phyloP scores from a whole-genome alignment of 805 yeast genomes.

The Saturnispora serradocipensis region DNA sequence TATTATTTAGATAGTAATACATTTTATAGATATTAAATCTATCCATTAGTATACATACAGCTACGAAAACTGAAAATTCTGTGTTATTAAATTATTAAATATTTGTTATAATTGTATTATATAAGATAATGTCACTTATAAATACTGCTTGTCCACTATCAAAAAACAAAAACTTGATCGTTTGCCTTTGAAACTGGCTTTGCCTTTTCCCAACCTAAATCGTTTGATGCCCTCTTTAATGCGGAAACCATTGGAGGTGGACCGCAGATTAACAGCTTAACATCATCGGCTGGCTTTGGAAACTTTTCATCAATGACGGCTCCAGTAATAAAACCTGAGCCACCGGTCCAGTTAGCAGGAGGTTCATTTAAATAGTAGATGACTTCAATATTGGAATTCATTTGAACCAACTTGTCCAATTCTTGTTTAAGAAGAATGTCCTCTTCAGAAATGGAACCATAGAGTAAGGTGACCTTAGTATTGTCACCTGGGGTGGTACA shows the following conservation, averaged over 20 bases:
- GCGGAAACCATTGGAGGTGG: constrained; percentile 90
- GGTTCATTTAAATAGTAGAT: constrained; percentile 71
- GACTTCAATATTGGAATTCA: constrained; percentile 54
- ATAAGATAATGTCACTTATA: not conserved
- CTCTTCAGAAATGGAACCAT: constrained; percentile 70
- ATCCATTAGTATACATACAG: not conserved
- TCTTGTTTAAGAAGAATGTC: constrained; percentile 79
- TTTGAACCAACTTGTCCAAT: constrained; percentile 53
- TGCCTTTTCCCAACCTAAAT: constrained; percentile 73
- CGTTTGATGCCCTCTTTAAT: constrained; percentile 67
- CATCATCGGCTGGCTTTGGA: constrained; percentile 51
- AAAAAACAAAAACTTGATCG: constrained; percentile 85
- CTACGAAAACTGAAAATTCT: not conserved
- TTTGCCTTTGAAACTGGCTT: constrained; percentile 83
- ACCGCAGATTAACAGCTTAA: constrained; percentile 79
- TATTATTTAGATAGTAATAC: not conserved
- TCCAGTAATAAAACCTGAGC: constrained; percentile 70
- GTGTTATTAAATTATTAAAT: not conserved
- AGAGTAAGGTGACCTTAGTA: constrained; percentile 65
- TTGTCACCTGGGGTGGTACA: constrained; percentile 67
- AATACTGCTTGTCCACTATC: constrained; percentile 13
- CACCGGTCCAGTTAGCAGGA: constrained; percentile 66
- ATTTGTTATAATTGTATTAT: not conserved
- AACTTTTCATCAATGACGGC: constrained; percentile 57
- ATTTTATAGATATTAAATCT: not conserved